These are phyloP conservation scores for Protomyces inouyei DNA, from an alignment of 1,139 yeast genomes.

Conservation along the genomic window DNA sequence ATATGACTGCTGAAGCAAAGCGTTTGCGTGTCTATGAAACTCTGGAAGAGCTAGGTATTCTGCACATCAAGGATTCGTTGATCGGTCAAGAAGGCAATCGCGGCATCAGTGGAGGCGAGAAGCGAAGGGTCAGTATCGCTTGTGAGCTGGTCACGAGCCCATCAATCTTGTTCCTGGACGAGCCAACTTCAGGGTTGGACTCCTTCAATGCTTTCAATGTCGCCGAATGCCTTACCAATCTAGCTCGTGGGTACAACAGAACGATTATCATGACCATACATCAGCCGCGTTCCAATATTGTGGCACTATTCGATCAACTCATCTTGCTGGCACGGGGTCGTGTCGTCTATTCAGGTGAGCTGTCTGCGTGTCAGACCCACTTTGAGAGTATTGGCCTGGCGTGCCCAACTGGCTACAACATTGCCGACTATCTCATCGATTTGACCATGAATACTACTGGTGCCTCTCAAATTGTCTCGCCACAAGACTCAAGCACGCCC, in stretches of 20 bases:
- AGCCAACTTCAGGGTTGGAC: conserved; percentile 95
- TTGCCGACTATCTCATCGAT: conserved; percentile 90
- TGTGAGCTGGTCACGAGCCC: conserved; percentile 87
- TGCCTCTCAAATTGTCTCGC: not conserved
- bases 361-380: conserved; percentile 55
- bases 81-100: conserved; percentile 86
- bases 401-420: conserved; percentile 85
- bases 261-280: conserved; percentile 91
- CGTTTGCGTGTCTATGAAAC: conserved; percentile 78
- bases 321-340: conserved; percentile 78
- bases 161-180: conserved; percentile 72
- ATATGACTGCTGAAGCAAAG: conserved; percentile 69
- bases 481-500: not conserved
- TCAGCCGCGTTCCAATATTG: conserved; percentile 96
- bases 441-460: conserved; percentile 57
- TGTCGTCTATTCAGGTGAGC: conserved; percentile 72
- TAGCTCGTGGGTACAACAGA: conserved; percentile 74
- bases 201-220: conserved; percentile 91
- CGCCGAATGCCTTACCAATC: conserved; percentile 71
- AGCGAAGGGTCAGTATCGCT: conserved; percentile 81
- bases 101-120: conserved; percentile 94
- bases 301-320: conserved; percentile 78
- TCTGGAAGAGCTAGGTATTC: conserved; percentile 74
- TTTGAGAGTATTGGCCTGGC: conserved; percentile 69
- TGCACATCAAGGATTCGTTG: conserved; percentile 73